These are phyloP conservation scores for Phoenix roebelenii DNA, from an alignment of 176 grass and related monocot genomes.

Conservation along the genomic window DNA sequence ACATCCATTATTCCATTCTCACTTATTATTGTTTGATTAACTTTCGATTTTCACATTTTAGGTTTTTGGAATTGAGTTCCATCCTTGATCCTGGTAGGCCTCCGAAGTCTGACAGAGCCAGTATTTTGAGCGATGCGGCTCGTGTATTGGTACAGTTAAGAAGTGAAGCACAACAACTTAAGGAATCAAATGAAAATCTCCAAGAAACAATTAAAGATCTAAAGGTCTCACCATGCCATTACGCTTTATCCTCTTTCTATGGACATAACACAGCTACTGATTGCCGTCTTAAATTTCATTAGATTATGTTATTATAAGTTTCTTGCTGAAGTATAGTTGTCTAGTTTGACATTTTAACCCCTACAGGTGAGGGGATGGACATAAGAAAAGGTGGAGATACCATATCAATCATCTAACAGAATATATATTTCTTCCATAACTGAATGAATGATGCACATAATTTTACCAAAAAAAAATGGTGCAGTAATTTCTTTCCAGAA, in stretches of 20 bases:
- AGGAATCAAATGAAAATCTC: constrained; percentile 43
- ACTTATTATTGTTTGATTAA: neutral
- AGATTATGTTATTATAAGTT: no score
- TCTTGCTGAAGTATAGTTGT: no score
- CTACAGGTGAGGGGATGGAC: no score
- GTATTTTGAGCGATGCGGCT: constrained; percentile 28
- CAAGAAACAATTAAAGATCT: constrained; percentile 45
- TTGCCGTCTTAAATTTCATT: no score
- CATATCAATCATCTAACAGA: no score
- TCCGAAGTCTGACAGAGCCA: constrained; percentile 40
- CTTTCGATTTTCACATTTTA: neutral
- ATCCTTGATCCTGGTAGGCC: constrained; percentile 35
- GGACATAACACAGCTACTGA: neutral
- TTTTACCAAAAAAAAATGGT: no score
- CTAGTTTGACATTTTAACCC: no score
- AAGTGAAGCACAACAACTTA: constrained; percentile 37
- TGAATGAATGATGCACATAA: no score
- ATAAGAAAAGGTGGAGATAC: no score
- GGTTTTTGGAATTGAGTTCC: constrained; percentile 36
- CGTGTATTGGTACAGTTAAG: constrained; percentile 31
- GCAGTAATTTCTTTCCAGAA: no score
- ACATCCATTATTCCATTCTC: neutral
- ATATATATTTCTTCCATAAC: no score
- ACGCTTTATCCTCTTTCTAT: neutral
- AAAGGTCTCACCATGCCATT: constrained; percentile 24